Base-by-base conservation (phyloP, 2,329 filamentous ascomycete species). In the Ophiostoma sp. region DNA sequence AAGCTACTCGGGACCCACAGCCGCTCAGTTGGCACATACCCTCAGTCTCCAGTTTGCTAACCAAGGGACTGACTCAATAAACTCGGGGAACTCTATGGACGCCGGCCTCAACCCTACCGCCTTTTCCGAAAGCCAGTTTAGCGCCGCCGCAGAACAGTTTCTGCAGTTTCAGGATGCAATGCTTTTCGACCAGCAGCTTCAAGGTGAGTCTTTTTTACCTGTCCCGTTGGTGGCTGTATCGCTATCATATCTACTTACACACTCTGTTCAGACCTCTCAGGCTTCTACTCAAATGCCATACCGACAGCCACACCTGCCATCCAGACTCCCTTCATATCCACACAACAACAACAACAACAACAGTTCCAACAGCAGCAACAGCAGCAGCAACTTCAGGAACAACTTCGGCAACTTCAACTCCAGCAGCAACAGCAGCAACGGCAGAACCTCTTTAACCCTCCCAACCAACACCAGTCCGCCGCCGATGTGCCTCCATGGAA, bases 401-500 rank as follows among this genome's bases (percentile, higher is more conserved):
- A 50, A 2, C 42, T 55, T 15, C 42, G 25, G 9, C 66, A 25
- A 2, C 57, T 50, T 4, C 8, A 33, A 1, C 69, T 70, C 9
- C 69, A 77, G 19, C 80, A 80, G 63, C 66, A 80, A 48, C 79
- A 80, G 69, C 72, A 80, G 1, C 75, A 80, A 11, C 64, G 72
- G 5, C 36, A 80, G 7, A 45, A 12, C 7, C 31, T 82, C 52
- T 78, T 85, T 33, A 79, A 80, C 63, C 83, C 84, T n/a, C 80
- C 82, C 7, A 78, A 81, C 50, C 79, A 80, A 0, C 80, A 82
- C 69, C 83, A 82, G 66, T 79, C 80, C 33, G 78, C 79, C 33
- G 76, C 78, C 72, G 79, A 84, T 71, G 80, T 82, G 22, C 79
- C 81, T 5, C 82, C 85, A 48, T 87, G 86, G 86, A 81, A 82